Conservation (phyloP, 2,329 filamentous ascomycete genomes). For the Podosphaera xanthii region DNA sequence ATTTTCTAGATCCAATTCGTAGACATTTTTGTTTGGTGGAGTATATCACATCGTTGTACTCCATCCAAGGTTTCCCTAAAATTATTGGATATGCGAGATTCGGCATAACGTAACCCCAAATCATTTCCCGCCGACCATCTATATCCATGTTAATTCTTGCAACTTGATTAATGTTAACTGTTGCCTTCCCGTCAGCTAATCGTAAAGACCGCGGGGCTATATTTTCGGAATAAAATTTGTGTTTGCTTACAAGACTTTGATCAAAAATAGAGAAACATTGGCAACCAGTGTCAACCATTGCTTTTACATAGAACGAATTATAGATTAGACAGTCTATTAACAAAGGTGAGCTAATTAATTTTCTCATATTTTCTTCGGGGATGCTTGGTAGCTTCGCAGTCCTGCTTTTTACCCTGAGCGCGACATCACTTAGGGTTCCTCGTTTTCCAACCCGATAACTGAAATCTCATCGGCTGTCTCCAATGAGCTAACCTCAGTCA, state of each 20-base stretch:
- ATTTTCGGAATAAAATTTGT: neutral
- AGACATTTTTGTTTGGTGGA: neutral
- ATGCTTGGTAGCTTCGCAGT: neutral
- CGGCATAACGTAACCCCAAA: neutral
- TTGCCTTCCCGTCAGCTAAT: no score
- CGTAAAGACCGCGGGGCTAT: no score
- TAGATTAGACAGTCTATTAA: neutral
- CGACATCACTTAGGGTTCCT: neutral
- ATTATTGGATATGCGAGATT: no score
- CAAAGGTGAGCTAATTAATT: no score
- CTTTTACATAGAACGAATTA: neutral
- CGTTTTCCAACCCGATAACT: neutral
- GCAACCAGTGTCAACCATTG: neutral
- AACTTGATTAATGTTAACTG: neutral
- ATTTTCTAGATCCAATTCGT: neutral
- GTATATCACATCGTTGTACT: neutral
- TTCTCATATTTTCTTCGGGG: no score
- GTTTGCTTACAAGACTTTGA: neutral
- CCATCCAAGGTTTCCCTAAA: no score
- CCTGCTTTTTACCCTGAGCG: neutral
- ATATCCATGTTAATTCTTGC: neutral
- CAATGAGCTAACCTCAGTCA: neutral
- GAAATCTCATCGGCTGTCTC: neutral
- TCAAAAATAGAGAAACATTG: neutral
- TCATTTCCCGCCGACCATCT: neutral